phyloP scores from a whole-genome alignment of 2,329 filamentous ascomycete genomes.

The Paramyrothecium sp. region DNA sequence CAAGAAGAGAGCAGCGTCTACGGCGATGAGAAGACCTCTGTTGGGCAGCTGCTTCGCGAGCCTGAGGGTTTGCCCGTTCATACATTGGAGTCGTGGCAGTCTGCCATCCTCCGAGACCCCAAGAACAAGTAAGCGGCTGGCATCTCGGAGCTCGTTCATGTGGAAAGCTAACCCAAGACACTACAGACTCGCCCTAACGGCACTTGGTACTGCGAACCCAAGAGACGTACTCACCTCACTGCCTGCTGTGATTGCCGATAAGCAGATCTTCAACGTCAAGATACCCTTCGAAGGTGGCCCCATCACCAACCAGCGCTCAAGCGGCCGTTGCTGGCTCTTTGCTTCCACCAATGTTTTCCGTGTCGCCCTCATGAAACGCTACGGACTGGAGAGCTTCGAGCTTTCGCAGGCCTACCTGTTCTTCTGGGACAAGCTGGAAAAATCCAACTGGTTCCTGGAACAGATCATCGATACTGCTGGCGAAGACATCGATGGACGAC shows the following conservation, averaged over 20 bases:
- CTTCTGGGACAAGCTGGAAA: conserved; percentile 94
- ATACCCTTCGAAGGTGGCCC: conserved; percentile 80
- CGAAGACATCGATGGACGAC: conserved; percentile 68
- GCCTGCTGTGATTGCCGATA: conserved; percentile 62
- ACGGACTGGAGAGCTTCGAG: conserved; percentile 76
- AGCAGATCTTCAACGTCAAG: conserved; percentile 79
- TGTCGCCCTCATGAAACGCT: conserved; percentile 81
- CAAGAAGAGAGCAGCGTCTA: conserved; percentile 52
- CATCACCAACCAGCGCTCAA: conserved; percentile 80
- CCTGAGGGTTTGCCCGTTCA: conserved; percentile 49
- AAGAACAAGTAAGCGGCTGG: conserved; percentile 55
- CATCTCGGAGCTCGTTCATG: neutral
- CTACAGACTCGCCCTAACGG: conserved; percentile 69
- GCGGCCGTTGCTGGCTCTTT: conserved; percentile 89
- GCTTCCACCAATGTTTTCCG: conserved; percentile 90
- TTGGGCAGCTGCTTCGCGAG: conserved; percentile 14
- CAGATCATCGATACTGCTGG: conserved; percentile 73
- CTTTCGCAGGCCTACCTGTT: conserved; percentile 87
- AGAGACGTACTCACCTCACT: conserved; percentile 64
- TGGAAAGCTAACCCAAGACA: conserved; percentile 1
- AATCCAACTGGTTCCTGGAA: conserved; percentile 86
- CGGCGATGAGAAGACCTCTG: conserved; percentile 23
- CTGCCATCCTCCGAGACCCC: conserved; percentile 60
- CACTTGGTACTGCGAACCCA: conserved; percentile 67
- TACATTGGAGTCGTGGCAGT: conserved; percentile 58